Evolutionary conservation across 805 yeast genomes (phyloP).

Genomic region (Ogataea trehalophila): DNA sequence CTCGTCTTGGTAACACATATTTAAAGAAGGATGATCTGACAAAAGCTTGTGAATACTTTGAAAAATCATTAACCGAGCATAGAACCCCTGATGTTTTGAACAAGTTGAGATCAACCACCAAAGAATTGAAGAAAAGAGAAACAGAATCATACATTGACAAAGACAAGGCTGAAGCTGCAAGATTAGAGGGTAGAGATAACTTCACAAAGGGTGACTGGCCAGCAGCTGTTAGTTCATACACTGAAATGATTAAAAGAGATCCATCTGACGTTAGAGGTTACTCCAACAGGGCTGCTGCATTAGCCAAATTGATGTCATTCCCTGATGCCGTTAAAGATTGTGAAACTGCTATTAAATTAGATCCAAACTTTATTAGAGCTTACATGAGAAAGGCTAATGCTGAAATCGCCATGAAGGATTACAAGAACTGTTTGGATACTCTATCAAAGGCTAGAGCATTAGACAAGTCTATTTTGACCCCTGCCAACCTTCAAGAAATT

Average conservation of each 20-base stretch:
- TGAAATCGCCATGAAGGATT: constrained; percentile 85
- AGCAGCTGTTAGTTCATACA: constrained; percentile 85
- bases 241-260: constrained; percentile 95
- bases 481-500: constrained; percentile 61
- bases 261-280: constrained; percentile 96
- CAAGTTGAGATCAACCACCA: constrained; percentile 84
- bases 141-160: constrained; percentile 79
- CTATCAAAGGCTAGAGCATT: constrained; percentile 70
- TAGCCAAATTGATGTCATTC: constrained; percentile 91
- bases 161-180: constrained; percentile 91
- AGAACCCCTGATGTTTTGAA: constrained; percentile 90
- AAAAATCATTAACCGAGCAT: constrained; percentile 93
- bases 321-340: constrained; percentile 95
- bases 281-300: constrained; percentile 97
- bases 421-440: constrained; percentile 74
- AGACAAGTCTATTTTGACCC: constrained; percentile 60
- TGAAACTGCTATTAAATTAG: constrained; percentile 80
- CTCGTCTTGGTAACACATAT: constrained; percentile 82
- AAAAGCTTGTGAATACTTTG: constrained; percentile 72
- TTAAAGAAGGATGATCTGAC: constrained; percentile 68
- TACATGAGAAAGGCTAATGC: constrained; percentile 96
- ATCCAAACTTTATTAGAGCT: constrained; percentile 88
- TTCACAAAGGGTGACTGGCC: constrained; percentile 97
- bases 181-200: constrained; percentile 83
- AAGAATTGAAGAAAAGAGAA: constrained; percentile 75